A percentile compares a stretch with the other conserved stretches of the same genome.
These are phyloP conservation scores for Dunaliella primolecta DNA, from an alignment of 139 green algal genomes.

Conservation along the genomic window DNA sequence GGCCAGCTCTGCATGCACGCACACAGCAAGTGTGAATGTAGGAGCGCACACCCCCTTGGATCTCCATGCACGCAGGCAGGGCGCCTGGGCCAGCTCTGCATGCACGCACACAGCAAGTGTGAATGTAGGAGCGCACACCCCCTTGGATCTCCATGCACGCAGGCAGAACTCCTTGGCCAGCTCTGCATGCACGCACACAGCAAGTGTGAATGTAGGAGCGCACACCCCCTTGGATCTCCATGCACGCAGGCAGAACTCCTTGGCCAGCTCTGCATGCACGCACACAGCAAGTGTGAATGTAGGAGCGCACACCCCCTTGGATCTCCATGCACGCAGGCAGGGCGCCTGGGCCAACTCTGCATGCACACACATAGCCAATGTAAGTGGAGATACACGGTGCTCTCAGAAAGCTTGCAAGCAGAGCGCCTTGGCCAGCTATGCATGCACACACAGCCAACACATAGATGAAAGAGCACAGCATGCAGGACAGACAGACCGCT, in stretches of 20 bases:
- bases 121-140: conserved; percentile 18
- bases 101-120: neutral
- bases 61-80: conserved; percentile 43
- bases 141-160: conserved; percentile 36
- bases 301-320: conserved; percentile 20
- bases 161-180: conserved; percentile 35
- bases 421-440: conserved; percentile 32
- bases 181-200: conserved; percentile 9
- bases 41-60: conserved; percentile 21
- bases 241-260: conserved; percentile 34
- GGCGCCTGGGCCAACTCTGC: conserved; percentile 32
- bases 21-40: neutral
- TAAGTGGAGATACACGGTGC: neutral
- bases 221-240: conserved; percentile 41
- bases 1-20: conserved; percentile 25
- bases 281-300: neutral
- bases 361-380: neutral
- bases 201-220: neutral
- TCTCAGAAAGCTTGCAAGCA: conserved; percentile 44
- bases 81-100: conserved; percentile 31
- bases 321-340: conserved; percentile 43
- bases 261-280: conserved; percentile 27
- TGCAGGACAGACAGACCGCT: no score
- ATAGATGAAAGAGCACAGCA: no score
- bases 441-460: no score